Conservation (phyloP, 306 rosid genomes). For the Cicer judaicum region DNA sequence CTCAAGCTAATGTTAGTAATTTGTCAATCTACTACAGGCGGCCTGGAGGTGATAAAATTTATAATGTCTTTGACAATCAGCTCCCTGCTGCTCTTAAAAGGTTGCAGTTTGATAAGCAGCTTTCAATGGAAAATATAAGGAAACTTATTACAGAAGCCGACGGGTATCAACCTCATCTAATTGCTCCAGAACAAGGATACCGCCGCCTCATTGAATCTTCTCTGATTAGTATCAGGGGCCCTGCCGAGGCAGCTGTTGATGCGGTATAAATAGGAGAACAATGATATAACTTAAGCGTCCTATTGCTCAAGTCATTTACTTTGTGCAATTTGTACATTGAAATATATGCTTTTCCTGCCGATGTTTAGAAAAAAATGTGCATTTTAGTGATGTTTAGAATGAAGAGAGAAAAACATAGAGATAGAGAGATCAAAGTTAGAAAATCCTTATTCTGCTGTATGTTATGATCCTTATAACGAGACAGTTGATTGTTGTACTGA, state of each 20-base stretch:
- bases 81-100: conserved; percentile 95
- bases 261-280: conserved; percentile 59
- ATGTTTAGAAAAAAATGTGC: too few relatives aligned
- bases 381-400: too few relatives aligned
- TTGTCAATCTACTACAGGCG: conserved; percentile 63
- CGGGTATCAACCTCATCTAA: conserved; percentile 97
- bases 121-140: conserved; percentile 89
- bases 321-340: too few relatives aligned
- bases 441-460: too few relatives aligned
- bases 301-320: too few relatives aligned
- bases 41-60: conserved; percentile 91
- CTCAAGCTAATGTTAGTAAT: conserved; percentile 12
- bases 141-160: conserved; percentile 96
- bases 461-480: too few relatives aligned
- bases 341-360: too few relatives aligned
- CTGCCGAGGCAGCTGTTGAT: conserved; percentile 97
- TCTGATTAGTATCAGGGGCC: conserved; percentile 80
- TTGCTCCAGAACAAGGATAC: conserved; percentile 98
- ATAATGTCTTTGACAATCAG: conserved; percentile 92
- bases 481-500: too few relatives aligned
- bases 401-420: too few relatives aligned
- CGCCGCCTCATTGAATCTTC: conserved; percentile 94
- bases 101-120: conserved; percentile 96
- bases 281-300: background rate
- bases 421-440: too few relatives aligned